These are phyloP conservation scores for Ilyonectria destructans DNA, from an alignment of 2,329 filamentous ascomycete species.

Conservation along the genomic window DNA sequence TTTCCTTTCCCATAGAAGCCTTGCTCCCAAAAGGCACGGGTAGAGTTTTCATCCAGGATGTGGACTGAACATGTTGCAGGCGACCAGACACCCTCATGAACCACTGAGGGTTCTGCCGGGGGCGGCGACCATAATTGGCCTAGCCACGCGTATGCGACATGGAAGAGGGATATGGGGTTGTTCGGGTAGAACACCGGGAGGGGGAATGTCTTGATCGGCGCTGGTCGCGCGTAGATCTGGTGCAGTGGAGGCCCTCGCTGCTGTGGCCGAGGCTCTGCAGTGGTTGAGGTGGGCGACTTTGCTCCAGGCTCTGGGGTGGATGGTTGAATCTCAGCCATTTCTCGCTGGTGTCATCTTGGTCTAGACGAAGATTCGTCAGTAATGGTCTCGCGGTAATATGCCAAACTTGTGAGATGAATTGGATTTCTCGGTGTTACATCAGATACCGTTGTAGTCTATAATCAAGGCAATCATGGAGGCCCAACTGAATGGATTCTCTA, in stretches of 20 bases:
- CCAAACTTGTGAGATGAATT: conserved; percentile 5
- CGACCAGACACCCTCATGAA: conserved; percentile 87
- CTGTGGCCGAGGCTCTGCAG: conserved; percentile 43
- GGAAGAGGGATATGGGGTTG: conserved; percentile 90
- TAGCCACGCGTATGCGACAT: conserved; percentile 84
- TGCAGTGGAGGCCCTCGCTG: conserved; percentile 66
- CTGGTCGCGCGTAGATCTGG: conserved; percentile 85
- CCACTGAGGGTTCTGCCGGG: conserved; percentile 73
- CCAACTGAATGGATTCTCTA: conserved; percentile 74
- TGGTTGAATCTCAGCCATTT: conserved; percentile 61
- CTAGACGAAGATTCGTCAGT: conserved; percentile 50
- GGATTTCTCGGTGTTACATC: conserved; percentile 65
- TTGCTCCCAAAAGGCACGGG: conserved; percentile 92
- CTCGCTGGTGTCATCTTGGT: conserved; percentile 64
- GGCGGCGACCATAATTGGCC: conserved; percentile 80
- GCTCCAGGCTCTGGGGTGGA: conserved; percentile 42
- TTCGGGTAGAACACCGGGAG: conserved; percentile 91
- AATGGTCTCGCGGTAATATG: not conserved
- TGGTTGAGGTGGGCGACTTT: conserved; percentile 41
- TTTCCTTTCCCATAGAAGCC: conserved; percentile 98
- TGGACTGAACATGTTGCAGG: conserved; percentile 86
- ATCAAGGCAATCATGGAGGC: conserved; percentile 75
- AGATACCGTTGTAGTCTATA: conserved; percentile 99
- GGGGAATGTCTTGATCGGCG: conserved; percentile 86
- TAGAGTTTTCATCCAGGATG: conserved; percentile 82